Conservation (phyloP, 306 rosid genomes). For the Fragaria ananassa region DNA sequence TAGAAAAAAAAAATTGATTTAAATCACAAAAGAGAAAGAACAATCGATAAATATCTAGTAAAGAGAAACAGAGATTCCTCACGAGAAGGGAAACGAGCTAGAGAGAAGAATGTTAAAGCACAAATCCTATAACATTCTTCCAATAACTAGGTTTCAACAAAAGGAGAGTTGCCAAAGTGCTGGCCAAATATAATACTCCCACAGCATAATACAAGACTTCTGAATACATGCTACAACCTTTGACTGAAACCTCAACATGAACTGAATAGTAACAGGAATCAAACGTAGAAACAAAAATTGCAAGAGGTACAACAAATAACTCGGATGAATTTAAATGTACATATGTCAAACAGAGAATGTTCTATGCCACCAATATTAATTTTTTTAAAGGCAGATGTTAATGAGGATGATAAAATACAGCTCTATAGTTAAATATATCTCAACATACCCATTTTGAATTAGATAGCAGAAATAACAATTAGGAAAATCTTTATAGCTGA, state of each 20-base stretch:
- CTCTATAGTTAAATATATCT: not conserved
- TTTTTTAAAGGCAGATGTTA: not conserved
- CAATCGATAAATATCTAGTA: not conserved
- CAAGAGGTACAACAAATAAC: not conserved
- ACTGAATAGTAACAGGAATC: not conserved
- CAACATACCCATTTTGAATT: not conserved
- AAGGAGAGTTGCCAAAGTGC: not conserved
- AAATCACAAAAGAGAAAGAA: slow-evolving; percentile 7
- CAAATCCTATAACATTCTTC: not conserved
- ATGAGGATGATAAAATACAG: not conserved
- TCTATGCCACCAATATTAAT: not conserved
- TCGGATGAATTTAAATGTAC: not conserved
- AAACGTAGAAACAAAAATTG: not conserved
- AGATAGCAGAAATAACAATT: not conserved
- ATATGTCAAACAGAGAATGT: not conserved
- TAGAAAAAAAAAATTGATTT: slow-evolving; percentile 1
- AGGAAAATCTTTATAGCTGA: not conserved
- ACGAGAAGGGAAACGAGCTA: not conserved
- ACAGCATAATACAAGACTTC: not conserved
- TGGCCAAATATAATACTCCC: not conserved
- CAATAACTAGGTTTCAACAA: not conserved
- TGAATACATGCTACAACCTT: not conserved
- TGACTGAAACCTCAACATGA: not conserved
- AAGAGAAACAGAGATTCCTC: not conserved
- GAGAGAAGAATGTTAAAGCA: not conserved